Percentiles rank a stretch among this genome's conserved stretches.
Conservation (phyloP, 805 yeast species). For the Teunomyces gatunensis region DNA sequence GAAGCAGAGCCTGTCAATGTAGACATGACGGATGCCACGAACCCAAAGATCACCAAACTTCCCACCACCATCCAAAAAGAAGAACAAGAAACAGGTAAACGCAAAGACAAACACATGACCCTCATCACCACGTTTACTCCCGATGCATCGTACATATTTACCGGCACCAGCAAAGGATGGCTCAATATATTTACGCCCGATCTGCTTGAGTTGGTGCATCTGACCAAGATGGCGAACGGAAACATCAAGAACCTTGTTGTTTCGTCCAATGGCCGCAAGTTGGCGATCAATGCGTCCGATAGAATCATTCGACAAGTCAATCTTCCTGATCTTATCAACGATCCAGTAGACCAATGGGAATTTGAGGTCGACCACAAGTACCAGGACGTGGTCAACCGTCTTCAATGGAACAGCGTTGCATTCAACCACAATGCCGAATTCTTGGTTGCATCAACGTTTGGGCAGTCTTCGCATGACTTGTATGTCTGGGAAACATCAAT, state of each 20-base stretch:
- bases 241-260: conserved; percentile 68
- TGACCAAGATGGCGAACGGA: conserved; percentile 60
- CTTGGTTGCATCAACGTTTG: conserved; percentile 84
- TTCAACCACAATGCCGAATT: conserved; percentile 77
- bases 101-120: conserved; percentile 35
- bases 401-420: conserved; percentile 83
- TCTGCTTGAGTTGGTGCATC: conserved; percentile 38
- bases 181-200: conserved; percentile 47
- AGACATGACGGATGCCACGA: conserved; percentile 27
- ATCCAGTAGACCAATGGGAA: conserved; percentile 40
- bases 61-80: conserved; percentile 8
- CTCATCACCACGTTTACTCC: conserved; percentile 51
- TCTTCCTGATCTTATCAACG: conserved; percentile 43
- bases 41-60: conserved; percentile 8
- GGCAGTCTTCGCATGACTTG: conserved; percentile 78
- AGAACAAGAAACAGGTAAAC: conserved; percentile 10
- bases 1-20: conserved; percentile 62
- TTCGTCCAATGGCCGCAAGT: conserved; percentile 55
- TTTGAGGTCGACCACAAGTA: conserved; percentile 75
- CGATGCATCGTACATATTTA: conserved; percentile 53
- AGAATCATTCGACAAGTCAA: conserved; percentile 64
- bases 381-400: conserved; percentile 83
- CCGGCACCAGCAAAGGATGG: conserved; percentile 83
- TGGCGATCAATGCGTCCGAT: conserved; percentile 78
- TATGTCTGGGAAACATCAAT: conserved; percentile 89